Evolutionary conservation across 2,329 filamentous ascomycete genomes (phyloP).

Genomic region (Pseudocercospora fuligena): DNA sequence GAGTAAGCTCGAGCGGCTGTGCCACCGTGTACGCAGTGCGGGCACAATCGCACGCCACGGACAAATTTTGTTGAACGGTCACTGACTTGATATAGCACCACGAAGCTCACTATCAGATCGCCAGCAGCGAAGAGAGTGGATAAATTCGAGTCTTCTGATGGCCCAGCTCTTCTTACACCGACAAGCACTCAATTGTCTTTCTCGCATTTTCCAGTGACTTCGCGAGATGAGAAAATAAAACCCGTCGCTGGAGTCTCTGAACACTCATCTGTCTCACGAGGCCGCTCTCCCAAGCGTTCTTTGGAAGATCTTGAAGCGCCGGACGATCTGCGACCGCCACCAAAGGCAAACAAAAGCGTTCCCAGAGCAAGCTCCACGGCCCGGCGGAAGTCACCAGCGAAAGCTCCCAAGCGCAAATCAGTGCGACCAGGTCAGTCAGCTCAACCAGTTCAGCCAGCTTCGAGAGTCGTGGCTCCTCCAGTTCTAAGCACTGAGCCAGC

Average conservation of each 20-base stretch:
- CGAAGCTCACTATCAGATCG: conserved; percentile 16
- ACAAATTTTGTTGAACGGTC: neutral
- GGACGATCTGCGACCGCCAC: neutral
- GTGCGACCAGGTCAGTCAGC: neutral
- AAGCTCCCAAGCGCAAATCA: neutral
- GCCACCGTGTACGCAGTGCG: conserved; percentile 4
- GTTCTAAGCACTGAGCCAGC: neutral
- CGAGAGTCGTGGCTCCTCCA: neutral
- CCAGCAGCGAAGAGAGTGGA: neutral
- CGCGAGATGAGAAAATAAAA: neutral
- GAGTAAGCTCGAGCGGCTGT: conserved; percentile 7
- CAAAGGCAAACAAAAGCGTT: conserved; percentile 1
- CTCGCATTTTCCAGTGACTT: neutral
- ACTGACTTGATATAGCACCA: conserved; percentile 16
- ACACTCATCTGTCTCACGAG: neutral
- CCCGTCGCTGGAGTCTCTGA: neutral
- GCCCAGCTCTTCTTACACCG: conserved; percentile 6
- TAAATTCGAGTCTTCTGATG: conserved; percentile 8
- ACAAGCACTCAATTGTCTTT: conserved; percentile 6
- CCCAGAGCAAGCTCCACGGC: neutral
- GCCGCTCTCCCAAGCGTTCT: neutral
- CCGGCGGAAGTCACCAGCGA: neutral
- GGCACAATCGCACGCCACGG: neutral
- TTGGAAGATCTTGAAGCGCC: neutral
- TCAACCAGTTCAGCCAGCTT: neutral